Base-by-base conservation (phyloP, 352 stramenopile genomes). In the Phytopythium oedochilum region DNA sequence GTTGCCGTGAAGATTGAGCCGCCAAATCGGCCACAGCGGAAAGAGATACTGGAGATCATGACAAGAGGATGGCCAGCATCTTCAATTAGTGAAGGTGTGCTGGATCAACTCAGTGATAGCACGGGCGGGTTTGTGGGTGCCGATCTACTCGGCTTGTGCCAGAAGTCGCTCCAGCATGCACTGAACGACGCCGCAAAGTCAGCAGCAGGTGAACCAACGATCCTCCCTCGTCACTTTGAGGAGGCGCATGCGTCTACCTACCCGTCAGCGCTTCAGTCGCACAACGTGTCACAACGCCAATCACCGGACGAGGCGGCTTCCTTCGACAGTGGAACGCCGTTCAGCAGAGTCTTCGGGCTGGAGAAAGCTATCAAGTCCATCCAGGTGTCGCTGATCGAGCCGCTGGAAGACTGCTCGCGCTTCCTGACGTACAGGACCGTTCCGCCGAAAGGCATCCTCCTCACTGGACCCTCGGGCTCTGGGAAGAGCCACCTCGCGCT, bases 381-480 rank as follows among this genome's bases (percentile, higher is more conserved):
- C 36, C 81, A 88, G 7, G 94, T 99, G 43, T 98, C 98, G 44
- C 82, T 99, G 54, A 72, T 99, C 31, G 98, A 98, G 68, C 98
- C 97, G 18, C 87, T 99, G 43, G 81, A 97, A 63, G 92, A 99
- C 60, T 92, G 92, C 44, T 88, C 87, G 23, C 79, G 97, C 11
- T 99, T 99, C 64, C 83, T 98, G 28, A 83, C 89, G 56, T 99
- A 99, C 60, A 96, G 97, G 22, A 98, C 99, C 36, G 81, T 94
- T 57, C 92, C 97, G 28, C 97, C 96, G 5, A 90, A 97, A 62
- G 98, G 98, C 40, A 95, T 99, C n/a, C 73, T 99, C 11, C 94
- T 99, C 38, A 99, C 98, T 20, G 97, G 97, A 18, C 96, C 97
- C 15, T 96, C 97, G 14, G 97, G 97, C 40, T 99, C 96, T 49